Percentiles rank a stretch among this genome's conserved stretches.
These are phyloP conservation scores for Sphagnum fallax DNA, from an alignment of 228 moss, liverwort and hornwort species.

Conservation along the genomic window DNA sequence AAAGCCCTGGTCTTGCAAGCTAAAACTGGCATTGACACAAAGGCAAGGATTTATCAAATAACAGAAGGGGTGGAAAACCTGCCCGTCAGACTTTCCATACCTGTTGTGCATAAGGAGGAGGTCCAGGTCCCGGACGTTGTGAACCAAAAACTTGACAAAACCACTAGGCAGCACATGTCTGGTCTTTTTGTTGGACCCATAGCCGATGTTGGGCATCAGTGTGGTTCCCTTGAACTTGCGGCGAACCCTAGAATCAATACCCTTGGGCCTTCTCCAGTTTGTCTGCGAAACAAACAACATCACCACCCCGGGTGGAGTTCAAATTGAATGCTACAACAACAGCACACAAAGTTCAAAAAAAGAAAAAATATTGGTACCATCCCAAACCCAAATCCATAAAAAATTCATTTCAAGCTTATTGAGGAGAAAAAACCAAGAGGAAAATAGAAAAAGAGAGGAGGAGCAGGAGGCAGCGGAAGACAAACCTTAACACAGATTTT, in stretches of 20 bases:
- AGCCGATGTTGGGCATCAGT: constrained; percentile 88
- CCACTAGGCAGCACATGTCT: constrained; percentile 73
- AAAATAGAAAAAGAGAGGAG: too few relatives aligned
- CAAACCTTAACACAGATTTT: constrained; percentile 22
- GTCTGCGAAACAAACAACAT: constrained; percentile 19
- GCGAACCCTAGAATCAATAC: constrained; percentile 74
- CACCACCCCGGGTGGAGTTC: neutral
- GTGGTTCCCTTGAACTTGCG: constrained; percentile 80
- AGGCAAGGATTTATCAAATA: too few relatives aligned
- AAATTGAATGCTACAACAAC: too few relatives aligned
- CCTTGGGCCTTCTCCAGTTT: constrained; percentile 83
- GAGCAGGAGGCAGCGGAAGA: neutral
- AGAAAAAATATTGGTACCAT: too few relatives aligned
- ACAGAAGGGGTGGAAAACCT: too few relatives aligned
- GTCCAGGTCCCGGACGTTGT: constrained; percentile 79
- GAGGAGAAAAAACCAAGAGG: too few relatives aligned
- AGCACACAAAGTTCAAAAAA: neutral
- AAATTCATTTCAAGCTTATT: too few relatives aligned
- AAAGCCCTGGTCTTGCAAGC: too few relatives aligned
- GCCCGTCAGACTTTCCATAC: neutral
- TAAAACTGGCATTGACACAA: too few relatives aligned
- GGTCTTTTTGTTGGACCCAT: constrained; percentile 86
- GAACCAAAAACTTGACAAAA: constrained; percentile 82
- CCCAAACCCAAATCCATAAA: too few relatives aligned
- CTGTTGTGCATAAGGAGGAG: constrained; percentile 90